phyloP scores from a whole-genome alignment of 1,284 basidiomycete genomes.

The Pseudozyma tsukubaensis region DNA sequence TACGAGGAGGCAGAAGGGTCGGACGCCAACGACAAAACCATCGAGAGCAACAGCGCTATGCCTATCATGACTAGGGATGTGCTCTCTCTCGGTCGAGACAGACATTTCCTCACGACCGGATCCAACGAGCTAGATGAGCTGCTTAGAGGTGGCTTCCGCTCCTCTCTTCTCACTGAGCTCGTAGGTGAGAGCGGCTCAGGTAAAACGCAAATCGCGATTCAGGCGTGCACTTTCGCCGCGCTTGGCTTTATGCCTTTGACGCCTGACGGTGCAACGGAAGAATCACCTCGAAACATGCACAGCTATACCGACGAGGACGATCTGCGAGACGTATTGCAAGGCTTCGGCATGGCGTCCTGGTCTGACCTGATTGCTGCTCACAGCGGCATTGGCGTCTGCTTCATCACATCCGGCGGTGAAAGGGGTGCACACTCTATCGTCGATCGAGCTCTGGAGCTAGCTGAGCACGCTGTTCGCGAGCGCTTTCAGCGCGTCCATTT shows the following conservation, averaged over 20 bases:
- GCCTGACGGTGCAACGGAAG: not conserved
- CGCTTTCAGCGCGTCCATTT: conserved; percentile 9
- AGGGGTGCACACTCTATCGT: conserved; percentile 34
- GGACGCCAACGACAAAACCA: not conserved
- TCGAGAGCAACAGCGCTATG: not conserved
- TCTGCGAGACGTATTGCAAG: conserved; percentile 16
- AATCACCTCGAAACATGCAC: not conserved
- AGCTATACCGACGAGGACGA: not conserved
- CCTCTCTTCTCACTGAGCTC: conserved; percentile 51
- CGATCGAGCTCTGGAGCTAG: conserved; percentile 23
- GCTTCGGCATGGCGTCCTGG: conserved; percentile 15
- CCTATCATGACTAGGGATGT: conserved; percentile 13
- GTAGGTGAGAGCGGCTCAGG: conserved; percentile 61
- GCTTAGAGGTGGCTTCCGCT: conserved; percentile 46
- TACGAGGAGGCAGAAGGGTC: not conserved
- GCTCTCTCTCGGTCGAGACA: conserved; percentile 18
- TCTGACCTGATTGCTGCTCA: not conserved
- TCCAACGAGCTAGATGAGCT: conserved; percentile 39
- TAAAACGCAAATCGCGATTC: conserved; percentile 59
- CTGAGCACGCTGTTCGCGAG: conserved; percentile 12
- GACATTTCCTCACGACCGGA: conserved; percentile 33
- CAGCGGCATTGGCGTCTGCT: conserved; percentile 18
- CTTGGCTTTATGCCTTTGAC: conserved; percentile 31
- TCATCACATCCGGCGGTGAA: conserved; percentile 43
- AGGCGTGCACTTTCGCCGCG: conserved; percentile 47